These are phyloP conservation scores for Zygoascus bituminiphila DNA, from an alignment of 805 yeast genomes.

Conservation along the genomic window DNA sequence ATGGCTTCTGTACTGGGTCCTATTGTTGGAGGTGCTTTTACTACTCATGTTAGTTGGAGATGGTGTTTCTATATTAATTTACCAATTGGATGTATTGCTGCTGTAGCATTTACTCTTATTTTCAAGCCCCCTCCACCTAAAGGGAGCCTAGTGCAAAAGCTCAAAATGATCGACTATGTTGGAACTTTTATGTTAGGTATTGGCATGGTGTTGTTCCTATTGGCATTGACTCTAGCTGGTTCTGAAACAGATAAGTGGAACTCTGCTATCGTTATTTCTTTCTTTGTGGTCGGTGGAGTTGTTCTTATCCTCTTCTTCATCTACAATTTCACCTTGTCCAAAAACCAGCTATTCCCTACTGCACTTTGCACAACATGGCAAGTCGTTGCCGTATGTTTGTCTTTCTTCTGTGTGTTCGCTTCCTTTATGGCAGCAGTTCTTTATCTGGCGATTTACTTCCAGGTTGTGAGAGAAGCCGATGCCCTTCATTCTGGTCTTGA, in stretches of 20 bases:
- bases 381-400: constrained; percentile 25
- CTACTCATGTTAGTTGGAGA: constrained; percentile 43
- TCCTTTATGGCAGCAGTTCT: constrained; percentile 38
- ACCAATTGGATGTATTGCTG: constrained; percentile 32
- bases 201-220: constrained; percentile 38
- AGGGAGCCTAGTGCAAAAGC: constrained; percentile 32
- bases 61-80: constrained; percentile 43
- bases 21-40: constrained; percentile 45
- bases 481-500: constrained; percentile 35
- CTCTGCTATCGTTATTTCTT: constrained; percentile 40
- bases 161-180: constrained; percentile 42
- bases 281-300: constrained; percentile 37
- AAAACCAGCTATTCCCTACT: constrained; percentile 27
- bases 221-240: constrained; percentile 50
- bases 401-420: constrained; percentile 35
- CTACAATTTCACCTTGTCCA: constrained; percentile 33
- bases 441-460: constrained; percentile 42
- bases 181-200: constrained; percentile 35
- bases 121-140: constrained; percentile 35
- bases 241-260: constrained; percentile 37
- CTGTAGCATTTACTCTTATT: constrained; percentile 20
- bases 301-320: constrained; percentile 33
- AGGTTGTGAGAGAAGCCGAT: constrained; percentile 35
- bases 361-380: constrained; percentile 5
- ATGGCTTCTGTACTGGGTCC: constrained; percentile 44